Evolutionary conservation across 352 stramenopile genomes (phyloP), one percentile per base, ranked within the genome.

Genomic region (Phytopythium cucurbitacearum): DNA sequence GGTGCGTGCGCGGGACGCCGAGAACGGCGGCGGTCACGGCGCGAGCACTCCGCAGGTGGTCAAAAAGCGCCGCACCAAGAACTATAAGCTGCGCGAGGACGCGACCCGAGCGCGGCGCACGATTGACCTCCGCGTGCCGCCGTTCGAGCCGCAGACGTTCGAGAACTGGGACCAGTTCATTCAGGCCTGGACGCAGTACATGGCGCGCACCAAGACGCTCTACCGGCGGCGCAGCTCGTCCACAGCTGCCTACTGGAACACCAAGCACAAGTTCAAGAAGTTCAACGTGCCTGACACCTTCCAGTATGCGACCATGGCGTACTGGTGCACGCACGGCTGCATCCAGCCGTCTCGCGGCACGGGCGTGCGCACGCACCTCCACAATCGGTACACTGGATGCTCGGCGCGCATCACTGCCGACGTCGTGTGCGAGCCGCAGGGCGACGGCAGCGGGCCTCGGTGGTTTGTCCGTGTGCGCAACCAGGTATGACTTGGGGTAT

Each of bases 291-390:
- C 81, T 1, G 76, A 89, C 35, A 54, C 66, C 44, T 92, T 92
- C 51, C 80, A 79, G 62, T 92, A 89, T 55, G 81, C 81, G 28
- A 92, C 79, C 10, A 92, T 92, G 79, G 69, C 79, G 39, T 92
- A 92, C 60, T 92, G 79, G 81, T 92, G 81, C 60, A 92, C 81
- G 0, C 81, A 92, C 45, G 81, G 81, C 43, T 92, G 81, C 46
- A 87, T 90, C 53, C 81, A 92, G 60, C 77, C 74, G 5, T 89
- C 81, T 7, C 66, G 81, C 3, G 67, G 81, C 41, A 84, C 81
- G 12, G 81, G 81, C 10, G 77, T 92, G n/a, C 79, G 81, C 1
- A 76, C 76, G 12, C 81, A 91, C 51, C 48, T 87, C 33, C 81
- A 90, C 60, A 89, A 88, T 57, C 76, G 81, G 4, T 92, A 86